Percentiles rank a stretch among this genome's conserved stretches.
These are phyloP conservation scores for Lizonia empirigonia DNA, from an alignment of 2,329 filamentous ascomycete species.

Conservation along the genomic window DNA sequence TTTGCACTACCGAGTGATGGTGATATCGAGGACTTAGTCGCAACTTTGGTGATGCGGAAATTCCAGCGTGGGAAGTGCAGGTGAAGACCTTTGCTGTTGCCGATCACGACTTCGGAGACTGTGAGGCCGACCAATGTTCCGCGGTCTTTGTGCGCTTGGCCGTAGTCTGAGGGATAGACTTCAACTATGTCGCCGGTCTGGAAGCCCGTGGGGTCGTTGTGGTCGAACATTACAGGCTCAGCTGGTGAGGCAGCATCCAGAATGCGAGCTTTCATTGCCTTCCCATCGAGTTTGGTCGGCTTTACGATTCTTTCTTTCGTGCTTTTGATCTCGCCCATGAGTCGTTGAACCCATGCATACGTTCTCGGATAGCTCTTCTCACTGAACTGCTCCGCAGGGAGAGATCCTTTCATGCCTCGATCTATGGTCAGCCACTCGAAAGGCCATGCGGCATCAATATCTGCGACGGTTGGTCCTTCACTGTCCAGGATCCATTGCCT, in stretches of 20 bases:
- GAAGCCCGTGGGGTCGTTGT: constrained; percentile 60
- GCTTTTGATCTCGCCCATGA: constrained; percentile 55
- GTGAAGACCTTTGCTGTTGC: constrained; percentile 31
- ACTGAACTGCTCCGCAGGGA: constrained; percentile 62
- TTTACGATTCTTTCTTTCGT: constrained; percentile 49
- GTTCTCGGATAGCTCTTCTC: constrained; percentile 62
- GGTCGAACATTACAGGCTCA: constrained; percentile 53
- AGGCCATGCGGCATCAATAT: constrained; percentile 72
- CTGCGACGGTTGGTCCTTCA: constrained; percentile 61
- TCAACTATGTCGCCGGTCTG: constrained; percentile 60
- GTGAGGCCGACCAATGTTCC: constrained; percentile 39
- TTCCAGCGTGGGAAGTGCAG: constrained; percentile 51
- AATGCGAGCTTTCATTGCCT: constrained; percentile 45
- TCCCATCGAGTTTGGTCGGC: constrained; percentile 48
- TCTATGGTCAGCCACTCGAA: constrained; percentile 67
- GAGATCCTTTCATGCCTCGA: constrained; percentile 53
- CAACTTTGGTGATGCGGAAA: constrained; percentile 36
- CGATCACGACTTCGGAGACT: constrained; percentile 34
- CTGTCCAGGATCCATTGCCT: constrained; percentile 67
- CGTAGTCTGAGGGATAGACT: constrained; percentile 42
- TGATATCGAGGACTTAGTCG: neutral
- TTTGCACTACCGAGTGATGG: neutral
- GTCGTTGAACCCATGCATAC: constrained; percentile 69
- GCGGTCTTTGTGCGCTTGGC: constrained; percentile 34
- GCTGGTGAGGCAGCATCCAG: constrained; percentile 56